A percentile compares a stretch with the other conserved stretches of the same genome.
Conservation (phyloP, 345 rosid species). For the Rubroshorea leprosula region DNA sequence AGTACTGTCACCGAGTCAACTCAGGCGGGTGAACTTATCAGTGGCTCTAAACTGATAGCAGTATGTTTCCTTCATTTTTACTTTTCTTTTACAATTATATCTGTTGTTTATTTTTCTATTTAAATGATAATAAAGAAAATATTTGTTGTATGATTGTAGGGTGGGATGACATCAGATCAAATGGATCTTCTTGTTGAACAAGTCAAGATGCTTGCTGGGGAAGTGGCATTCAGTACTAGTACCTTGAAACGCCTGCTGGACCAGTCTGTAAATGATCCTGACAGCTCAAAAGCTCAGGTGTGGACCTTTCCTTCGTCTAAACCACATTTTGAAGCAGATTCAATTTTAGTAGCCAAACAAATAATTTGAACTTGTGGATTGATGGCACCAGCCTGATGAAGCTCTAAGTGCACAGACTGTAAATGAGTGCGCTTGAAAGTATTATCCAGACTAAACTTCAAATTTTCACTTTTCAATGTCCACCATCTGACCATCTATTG, state of each 20-base stretch:
- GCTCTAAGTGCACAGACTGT: background rate
- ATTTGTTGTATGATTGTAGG: conserved; percentile 34
- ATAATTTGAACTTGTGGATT: background rate
- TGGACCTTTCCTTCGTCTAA: conserved; percentile 7
- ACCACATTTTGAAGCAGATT: background rate
- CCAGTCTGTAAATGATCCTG: conserved; percentile 85
- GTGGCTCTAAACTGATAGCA: conserved; percentile 36
- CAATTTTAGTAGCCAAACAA: background rate
- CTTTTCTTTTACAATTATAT: background rate
- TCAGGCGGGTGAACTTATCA: conserved; percentile 51
- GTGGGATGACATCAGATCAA: conserved; percentile 77
- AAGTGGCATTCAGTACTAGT: conserved; percentile 89
- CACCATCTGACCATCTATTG: background rate
- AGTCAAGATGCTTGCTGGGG: conserved; percentile 99
- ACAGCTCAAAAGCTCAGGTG: conserved; percentile 75
- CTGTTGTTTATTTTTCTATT: background rate
- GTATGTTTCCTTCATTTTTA: conserved; percentile 24
- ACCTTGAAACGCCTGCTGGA: conserved; percentile 92
- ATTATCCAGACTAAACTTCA: conserved; percentile 4
- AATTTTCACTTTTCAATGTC: background rate
- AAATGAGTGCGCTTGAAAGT: too few relatives aligned
- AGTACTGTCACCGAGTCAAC: conserved; percentile 66
- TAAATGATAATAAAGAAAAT: background rate
- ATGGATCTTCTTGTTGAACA: conserved; percentile 97
- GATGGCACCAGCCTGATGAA: background rate